Evolutionary conservation across 106 monocot genomes (phyloP).

Genomic region (Dendrobium catenatum): DNA sequence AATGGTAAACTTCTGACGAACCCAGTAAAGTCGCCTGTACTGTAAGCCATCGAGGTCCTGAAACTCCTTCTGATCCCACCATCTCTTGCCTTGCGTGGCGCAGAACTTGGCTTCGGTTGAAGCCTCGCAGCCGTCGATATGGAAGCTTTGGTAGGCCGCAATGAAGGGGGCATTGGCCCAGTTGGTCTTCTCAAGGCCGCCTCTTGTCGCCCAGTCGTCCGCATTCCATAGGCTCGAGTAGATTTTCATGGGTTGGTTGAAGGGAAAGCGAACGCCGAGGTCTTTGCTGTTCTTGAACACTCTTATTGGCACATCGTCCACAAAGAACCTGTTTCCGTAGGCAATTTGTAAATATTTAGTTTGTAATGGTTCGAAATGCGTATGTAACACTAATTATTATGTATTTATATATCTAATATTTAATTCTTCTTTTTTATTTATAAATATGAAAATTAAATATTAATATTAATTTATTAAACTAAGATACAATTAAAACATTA

Average conservation of each 20-base stretch:
- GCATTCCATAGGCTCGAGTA: conserved; percentile 42
- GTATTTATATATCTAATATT: too few species aligned
- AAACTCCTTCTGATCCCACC: conserved; percentile 41
- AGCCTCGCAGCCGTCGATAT: conserved; percentile 31
- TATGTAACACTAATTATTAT: too few species aligned
- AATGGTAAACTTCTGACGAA: conserved; percentile 17
- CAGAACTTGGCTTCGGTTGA: conserved; percentile 19
- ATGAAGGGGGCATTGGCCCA: conserved; percentile 29
- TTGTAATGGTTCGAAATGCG: too few species aligned
- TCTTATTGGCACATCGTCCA: conserved; percentile 27
- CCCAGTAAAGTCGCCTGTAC: conserved; percentile 18
- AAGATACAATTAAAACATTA: too few species aligned
- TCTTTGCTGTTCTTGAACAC: conserved; percentile 34
- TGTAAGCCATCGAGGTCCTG: conserved; percentile 22
- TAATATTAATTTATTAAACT: too few species aligned
- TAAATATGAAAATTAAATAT: too few species aligned
- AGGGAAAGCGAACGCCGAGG: conserved; percentile 24
- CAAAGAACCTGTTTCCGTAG: conserved; percentile 11
- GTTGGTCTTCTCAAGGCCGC: conserved; percentile 30
- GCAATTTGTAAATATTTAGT: neutral
- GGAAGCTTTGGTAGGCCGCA: conserved; percentile 17
- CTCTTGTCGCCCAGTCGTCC: conserved; percentile 31
- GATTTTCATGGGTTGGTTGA: conserved; percentile 29
- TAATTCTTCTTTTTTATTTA: too few species aligned
- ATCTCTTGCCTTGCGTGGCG: conserved; percentile 21